phyloP scores from a whole-genome alignment of 176 grass and related monocot species.

The Olyra latifolia region DNA sequence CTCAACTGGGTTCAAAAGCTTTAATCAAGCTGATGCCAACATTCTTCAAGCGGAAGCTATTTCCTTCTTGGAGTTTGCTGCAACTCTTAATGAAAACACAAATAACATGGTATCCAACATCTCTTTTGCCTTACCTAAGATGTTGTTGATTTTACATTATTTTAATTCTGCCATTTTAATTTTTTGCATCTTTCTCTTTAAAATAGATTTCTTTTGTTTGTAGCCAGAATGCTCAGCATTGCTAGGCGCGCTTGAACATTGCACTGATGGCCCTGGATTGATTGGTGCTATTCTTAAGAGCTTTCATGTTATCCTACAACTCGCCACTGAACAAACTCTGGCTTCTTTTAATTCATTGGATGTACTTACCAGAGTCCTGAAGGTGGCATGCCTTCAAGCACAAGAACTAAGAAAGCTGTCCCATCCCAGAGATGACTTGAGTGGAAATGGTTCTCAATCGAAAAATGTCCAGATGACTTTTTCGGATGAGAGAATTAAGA shows the following conservation, averaged over 20 bases:
- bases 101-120: slow-evolving; percentile 77
- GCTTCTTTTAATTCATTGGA: slow-evolving; percentile 80
- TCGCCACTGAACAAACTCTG: slow-evolving; percentile 74
- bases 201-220: slow-evolving; percentile 45
- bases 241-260: slow-evolving; percentile 66
- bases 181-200: slow-evolving; percentile 30
- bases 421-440: slow-evolving; percentile 31
- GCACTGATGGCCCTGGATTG: slow-evolving; percentile 64
- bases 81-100: slow-evolving; percentile 76
- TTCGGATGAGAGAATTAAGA: slow-evolving; percentile 43
- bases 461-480: slow-evolving; percentile 24
- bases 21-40: slow-evolving; percentile 48
- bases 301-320: slow-evolving; percentile 79
- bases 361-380: slow-evolving; percentile 69
- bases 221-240: slow-evolving; percentile 92
- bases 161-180: slow-evolving; percentile 3
- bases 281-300: slow-evolving; percentile 76
- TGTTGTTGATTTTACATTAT: slow-evolving; percentile 9
- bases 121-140: slow-evolving; percentile 16
- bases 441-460: slow-evolving; percentile 45
- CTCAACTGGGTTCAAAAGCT: slow-evolving; percentile 29
- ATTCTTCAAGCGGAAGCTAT: slow-evolving; percentile 89
- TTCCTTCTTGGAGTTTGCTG: slow-evolving; percentile 98
- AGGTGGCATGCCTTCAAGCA: slow-evolving; percentile 73
- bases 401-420: slow-evolving; percentile 67